Base-by-base conservation (phyloP, 805 yeast genomes). In the Torulaspora gathmanii region DNA sequence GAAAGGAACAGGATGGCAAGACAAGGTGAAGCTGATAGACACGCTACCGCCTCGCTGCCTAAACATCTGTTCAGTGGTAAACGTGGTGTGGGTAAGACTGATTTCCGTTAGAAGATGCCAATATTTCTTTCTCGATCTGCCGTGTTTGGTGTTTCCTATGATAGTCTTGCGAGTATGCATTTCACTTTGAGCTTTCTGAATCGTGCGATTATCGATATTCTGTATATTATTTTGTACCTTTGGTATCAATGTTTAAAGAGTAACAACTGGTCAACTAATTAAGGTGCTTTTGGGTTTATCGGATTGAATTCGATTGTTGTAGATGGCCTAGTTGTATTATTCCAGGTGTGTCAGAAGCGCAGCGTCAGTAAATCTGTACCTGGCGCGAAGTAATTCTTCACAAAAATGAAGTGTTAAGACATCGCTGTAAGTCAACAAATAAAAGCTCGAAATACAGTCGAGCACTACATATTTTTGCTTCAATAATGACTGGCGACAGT, bases 11-110 rank as follows among this genome's bases (percentile, higher is more conserved):
- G 90, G 74, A 69, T 75, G 62, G 96, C 97, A 34, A 82, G 95
- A 70, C 85, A 81, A 55, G 96, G 98, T 73, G 99, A 93, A 73
- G 85, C 86, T 63, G 99, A 93, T 71, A 83, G 98, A 70, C 95
- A 88, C 67, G 74, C 80, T 46, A 78, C 89, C 44, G 93, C 86
- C 42, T 73, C 86, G 51, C 69, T 86, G 72, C 96, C 97, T 53
- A 91, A 90, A 75, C 99, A 93, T 72, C 75, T 93, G 77, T 86
- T 84, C 74, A 72, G 88, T 60, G 99, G 99, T 72, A 93, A 93
- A 78, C 82, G 99, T 72, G 95, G 97, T 74, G 81, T 80, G 61
- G 97, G 97, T 68, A 84, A 83, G 68, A 82, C 88, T 53, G 95
- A 88, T 68, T 79, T 86, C 71, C 91, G 98, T 76, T 87, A 74